phyloP scores from a whole-genome alignment of 1,284 basidiomycete species.

The Malassezia slooffiae region DNA sequence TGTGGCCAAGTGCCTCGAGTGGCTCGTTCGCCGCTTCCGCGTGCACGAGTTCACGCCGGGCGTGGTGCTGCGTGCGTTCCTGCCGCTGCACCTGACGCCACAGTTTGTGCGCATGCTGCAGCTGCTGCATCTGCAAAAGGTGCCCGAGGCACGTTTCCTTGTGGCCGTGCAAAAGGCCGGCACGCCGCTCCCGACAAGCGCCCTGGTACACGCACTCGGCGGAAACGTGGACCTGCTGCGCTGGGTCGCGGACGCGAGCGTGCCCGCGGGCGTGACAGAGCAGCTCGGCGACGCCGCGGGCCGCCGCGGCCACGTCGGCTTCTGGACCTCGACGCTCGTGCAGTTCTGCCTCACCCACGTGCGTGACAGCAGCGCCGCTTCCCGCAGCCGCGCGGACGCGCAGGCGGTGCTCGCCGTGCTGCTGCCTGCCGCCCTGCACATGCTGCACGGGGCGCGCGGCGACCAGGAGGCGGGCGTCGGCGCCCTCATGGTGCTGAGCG shows the following conservation, averaged over 20 bases:
- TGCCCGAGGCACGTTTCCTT: conserved; percentile 31
- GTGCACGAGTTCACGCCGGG: conserved; percentile 86
- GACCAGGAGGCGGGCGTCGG: conserved; percentile 29
- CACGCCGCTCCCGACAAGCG: conserved; percentile 29
- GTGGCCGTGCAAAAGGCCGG: conserved; percentile 29
- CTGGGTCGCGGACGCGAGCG: conserved; percentile 55
- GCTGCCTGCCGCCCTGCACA: conserved; percentile 41
- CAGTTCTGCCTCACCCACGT: conserved; percentile 53
- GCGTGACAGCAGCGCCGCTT: too few relatives aligned
- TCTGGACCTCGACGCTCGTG: conserved; percentile 70
- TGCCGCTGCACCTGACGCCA: conserved; percentile 88
- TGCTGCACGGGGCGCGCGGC: conserved; percentile 15
- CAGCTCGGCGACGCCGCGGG: conserved; percentile 49
- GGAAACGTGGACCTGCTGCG: conserved; percentile 58
- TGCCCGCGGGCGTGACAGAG: conserved; percentile 56
- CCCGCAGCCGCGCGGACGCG: conserved; percentile 48
- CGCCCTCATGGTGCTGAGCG: conserved; percentile 35
- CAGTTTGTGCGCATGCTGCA: conserved; percentile 85
- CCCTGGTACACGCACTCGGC: conserved; percentile 31
- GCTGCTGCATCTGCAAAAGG: conserved; percentile 55
- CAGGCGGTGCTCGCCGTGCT: conserved; percentile 41
- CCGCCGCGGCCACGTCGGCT: conserved; percentile 68
- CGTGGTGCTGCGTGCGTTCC: conserved; percentile 66
- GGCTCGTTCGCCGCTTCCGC: conserved; percentile 88
- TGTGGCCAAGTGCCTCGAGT: conserved; percentile 80